Conservation (phyloP, 2,329 filamentous ascomycete species). For the Zymoseptoria crescenta region DNA sequence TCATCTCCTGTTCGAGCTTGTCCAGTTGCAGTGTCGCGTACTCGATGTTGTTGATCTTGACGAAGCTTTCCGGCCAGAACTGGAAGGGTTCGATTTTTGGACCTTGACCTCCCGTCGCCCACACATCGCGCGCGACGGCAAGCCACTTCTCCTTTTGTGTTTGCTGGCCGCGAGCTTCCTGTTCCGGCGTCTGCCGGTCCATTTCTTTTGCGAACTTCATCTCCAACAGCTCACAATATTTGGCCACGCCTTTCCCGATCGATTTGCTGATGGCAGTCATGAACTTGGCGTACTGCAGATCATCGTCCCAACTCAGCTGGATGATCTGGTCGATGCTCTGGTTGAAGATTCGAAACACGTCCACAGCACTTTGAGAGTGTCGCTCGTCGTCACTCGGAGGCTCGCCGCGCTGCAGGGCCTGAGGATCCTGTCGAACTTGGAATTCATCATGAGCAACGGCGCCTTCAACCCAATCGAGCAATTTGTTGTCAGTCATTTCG, state of each 20-base stretch:
- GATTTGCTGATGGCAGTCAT: slow-evolving; percentile 89
- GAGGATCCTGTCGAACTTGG: slow-evolving; percentile 59
- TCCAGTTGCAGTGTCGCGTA: slow-evolving; percentile 90
- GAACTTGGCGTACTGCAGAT: slow-evolving; percentile 88
- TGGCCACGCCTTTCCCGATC: slow-evolving; percentile 71
- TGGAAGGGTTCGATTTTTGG: slow-evolving; percentile 95
- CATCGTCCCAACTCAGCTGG: slow-evolving; percentile 83
- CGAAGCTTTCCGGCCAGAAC: slow-evolving; percentile 90
- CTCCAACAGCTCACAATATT: slow-evolving; percentile 87
- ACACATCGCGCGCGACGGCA: slow-evolving; percentile 87
- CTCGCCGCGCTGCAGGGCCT: slow-evolving; percentile 41
- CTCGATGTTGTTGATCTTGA: slow-evolving; percentile 96
- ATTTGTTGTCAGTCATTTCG: slow-evolving; percentile 65
- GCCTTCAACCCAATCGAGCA: slow-evolving; percentile 77
- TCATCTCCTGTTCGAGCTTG: slow-evolving; percentile 78
- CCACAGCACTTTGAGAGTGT: slow-evolving; percentile 87
- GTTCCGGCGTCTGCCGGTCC: slow-evolving; percentile 82
- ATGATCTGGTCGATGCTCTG: slow-evolving; percentile 83
- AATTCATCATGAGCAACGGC: slow-evolving; percentile 89
- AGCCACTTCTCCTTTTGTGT: slow-evolving; percentile 88
- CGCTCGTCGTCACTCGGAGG: slow-evolving; percentile 69
- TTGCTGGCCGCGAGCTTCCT: slow-evolving; percentile 68
- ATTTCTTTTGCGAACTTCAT: slow-evolving; percentile 81
- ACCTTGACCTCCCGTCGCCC: slow-evolving; percentile 60
- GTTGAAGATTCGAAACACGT: slow-evolving; percentile 90